phyloP scores from a whole-genome alignment of 2,329 filamentous ascomycete species.

The Sclerotinia glacialis region DNA sequence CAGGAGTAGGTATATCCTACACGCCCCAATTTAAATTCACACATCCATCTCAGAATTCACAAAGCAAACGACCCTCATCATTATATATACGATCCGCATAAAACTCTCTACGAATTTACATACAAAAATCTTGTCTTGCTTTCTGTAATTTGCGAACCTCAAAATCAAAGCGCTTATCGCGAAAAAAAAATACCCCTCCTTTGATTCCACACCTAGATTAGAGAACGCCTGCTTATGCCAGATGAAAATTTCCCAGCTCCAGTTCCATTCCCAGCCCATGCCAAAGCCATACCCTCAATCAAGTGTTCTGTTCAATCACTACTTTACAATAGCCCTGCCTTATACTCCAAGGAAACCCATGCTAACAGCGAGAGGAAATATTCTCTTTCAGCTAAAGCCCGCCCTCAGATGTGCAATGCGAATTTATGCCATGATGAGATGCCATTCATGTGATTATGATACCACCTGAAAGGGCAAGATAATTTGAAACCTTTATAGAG shows the following conservation, averaged over 20 bases:
- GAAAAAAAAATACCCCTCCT: background rate
- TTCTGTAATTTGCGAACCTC: background rate
- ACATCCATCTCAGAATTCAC: background rate
- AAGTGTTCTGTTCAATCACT: conserved; percentile 7
- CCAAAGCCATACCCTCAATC: conserved; percentile 14
- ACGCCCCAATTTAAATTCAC: background rate
- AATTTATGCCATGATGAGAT: conserved; percentile 1
- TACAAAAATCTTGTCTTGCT: background rate
- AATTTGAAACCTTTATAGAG: conserved; percentile 38
- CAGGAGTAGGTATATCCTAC: background rate
- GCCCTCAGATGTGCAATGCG: conserved; percentile 11
- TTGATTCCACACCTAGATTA: background rate
- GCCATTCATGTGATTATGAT: conserved; percentile 33
- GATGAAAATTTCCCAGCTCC: conserved; percentile 4
- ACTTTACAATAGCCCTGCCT: conserved; percentile 21
- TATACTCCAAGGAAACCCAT: conserved; percentile 12
- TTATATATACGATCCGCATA: background rate
- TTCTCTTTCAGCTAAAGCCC: background rate
- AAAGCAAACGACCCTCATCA: background rate
- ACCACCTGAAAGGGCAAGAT: conserved; percentile 30
- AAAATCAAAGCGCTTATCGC: background rate
- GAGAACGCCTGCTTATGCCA: conserved; percentile 14
- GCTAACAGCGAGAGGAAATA: background rate
- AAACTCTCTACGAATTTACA: background rate
- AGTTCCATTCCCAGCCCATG: conserved; percentile 8